Evolutionary conservation across 2,329 filamentous ascomycete genomes (phyloP).

Genomic region (Rhexocercosporidium sp.): DNA sequence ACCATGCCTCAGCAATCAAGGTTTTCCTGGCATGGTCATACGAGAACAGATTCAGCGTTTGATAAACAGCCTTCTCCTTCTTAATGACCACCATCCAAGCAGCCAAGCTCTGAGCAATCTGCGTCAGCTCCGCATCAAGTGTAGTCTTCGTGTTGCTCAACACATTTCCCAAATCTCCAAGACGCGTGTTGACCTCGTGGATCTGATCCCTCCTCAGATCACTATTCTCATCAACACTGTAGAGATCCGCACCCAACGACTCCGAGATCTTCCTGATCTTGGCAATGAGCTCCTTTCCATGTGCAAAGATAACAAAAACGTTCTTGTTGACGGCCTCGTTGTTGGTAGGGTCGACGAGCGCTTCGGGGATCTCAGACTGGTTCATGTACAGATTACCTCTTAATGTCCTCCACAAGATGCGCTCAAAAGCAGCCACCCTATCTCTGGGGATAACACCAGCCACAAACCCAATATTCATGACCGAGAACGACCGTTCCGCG

Average conservation of each 20-base stretch:
- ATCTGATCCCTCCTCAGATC: constrained; percentile 95
- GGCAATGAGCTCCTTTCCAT: constrained; percentile 96
- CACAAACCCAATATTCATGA: constrained; percentile 99
- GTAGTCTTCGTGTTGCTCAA: constrained; percentile 94
- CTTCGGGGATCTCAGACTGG: constrained; percentile 95
- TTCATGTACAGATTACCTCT: constrained; percentile 99
- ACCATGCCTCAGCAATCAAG: constrained; percentile 97
- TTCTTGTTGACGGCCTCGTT: constrained; percentile 96
- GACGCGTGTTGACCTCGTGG: constrained; percentile 92
- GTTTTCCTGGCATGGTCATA: constrained; percentile 96
- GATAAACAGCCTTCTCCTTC: constrained; percentile 98
- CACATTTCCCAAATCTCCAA: constrained; percentile 90
- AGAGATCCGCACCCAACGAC: constrained; percentile 92
- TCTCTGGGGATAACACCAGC: constrained; percentile 94
- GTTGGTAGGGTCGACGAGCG: constrained; percentile 87
- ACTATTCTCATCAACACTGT: constrained; percentile 96
- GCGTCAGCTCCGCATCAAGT: constrained; percentile 87
- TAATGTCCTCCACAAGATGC: constrained; percentile 95
- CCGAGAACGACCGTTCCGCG: constrained; percentile 86
- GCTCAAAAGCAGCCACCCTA: constrained; percentile 92
- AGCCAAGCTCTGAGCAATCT: constrained; percentile 89
- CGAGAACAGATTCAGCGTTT: constrained; percentile 93
- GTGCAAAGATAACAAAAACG: constrained; percentile 98
- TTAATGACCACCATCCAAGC: constrained; percentile 98
- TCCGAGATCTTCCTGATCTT: constrained; percentile 99